Evolutionary conservation across 2,329 filamentous ascomycete genomes (phyloP), one percentile per base, ranked within the genome.

Genomic region (Clonostachys rosea): DNA sequence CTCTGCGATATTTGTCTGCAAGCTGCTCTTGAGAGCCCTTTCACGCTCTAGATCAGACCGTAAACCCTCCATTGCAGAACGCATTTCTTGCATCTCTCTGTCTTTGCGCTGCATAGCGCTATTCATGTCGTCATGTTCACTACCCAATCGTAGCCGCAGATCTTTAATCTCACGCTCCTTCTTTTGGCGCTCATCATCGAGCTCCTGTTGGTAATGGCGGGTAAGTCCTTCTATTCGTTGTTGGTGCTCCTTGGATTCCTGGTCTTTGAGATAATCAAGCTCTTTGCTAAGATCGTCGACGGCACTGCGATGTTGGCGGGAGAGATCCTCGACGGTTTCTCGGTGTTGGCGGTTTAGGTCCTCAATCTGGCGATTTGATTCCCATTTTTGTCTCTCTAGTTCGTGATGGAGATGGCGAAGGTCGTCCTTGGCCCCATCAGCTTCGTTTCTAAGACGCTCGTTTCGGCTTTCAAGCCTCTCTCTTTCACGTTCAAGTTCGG

Each of bases 151-250:
- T 5, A 70, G 70, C 46, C 79, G 78, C 7, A 90, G 58, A n/a
- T 87, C 79, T 50, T 83, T 76, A 3, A 88, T 69, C 55, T 90
- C 86, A n/a, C 74, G 75, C 17, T 78, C 65, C 49, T 78, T 74
- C 45, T 73, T 73, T 40, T 61, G 70, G 46, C 78, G 71, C 59
- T 91, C 83, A 42, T 86, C 79, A 34, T 88, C 83, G 14, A 89
- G 61, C 56, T 89, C 81, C 17, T 73, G 72, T 37, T 83, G 78
- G 51, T 87, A 74, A 42, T 78, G 79, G 46, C 80, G 75, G 56
- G 82, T 79, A 34, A 90, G 56, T 5, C 81, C 78, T 6, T 83
- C 79, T 14, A 92, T 59, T 45, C 88, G 84, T 46, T 89, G 83
- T 50, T 81, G 76, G 53, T 92, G 84, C 42, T 78, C 73, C 47